phyloP scores from a whole-genome alignment of 2,329 filamentous ascomycete species.

The Fusarium cyanostomum region DNA sequence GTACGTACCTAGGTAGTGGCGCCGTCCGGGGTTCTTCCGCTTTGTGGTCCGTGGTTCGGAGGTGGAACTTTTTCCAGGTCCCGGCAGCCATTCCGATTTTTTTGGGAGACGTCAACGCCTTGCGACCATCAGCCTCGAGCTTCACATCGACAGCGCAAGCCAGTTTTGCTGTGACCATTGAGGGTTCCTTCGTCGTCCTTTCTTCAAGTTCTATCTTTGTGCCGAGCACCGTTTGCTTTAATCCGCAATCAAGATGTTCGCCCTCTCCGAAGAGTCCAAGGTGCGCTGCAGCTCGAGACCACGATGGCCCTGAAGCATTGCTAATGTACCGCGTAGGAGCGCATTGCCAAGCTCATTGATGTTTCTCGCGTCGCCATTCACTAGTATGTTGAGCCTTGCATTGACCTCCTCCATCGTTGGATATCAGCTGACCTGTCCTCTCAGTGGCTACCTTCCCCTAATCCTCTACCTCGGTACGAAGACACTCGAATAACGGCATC shows the following conservation, averaged over 20 bases:
- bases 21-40: conserved; percentile 47
- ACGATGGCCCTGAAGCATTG: conserved; percentile 7
- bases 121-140: conserved; percentile 31
- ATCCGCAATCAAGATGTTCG: conserved; percentile 59
- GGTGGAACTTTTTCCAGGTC: conserved; percentile 41
- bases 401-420: neutral
- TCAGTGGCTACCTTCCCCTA: conserved; percentile 91
- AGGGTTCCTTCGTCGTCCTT: neutral
- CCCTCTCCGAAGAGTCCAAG: conserved; percentile 97
- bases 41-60: conserved; percentile 10
- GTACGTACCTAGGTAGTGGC: conserved; percentile 4
- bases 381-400: conserved; percentile 71
- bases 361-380: conserved; percentile 92
- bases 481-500: conserved; percentile 33
- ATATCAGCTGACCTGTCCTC: conserved; percentile 48
- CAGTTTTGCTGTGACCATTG: neutral
- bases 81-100: conserved; percentile 36
- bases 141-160: conserved; percentile 5
- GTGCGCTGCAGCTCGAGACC: conserved; percentile 56
- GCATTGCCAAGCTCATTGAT: conserved; percentile 96
- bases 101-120: conserved; percentile 35
- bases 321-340: conserved; percentile 71
- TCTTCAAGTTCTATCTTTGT: neutral
- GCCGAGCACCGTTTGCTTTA: neutral
- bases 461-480: conserved; percentile 91